Percentiles rank a stretch among this genome's conserved stretches.
phyloP scores from a whole-genome alignment of 2,329 filamentous ascomycete species.

The Alternaria panax region DNA sequence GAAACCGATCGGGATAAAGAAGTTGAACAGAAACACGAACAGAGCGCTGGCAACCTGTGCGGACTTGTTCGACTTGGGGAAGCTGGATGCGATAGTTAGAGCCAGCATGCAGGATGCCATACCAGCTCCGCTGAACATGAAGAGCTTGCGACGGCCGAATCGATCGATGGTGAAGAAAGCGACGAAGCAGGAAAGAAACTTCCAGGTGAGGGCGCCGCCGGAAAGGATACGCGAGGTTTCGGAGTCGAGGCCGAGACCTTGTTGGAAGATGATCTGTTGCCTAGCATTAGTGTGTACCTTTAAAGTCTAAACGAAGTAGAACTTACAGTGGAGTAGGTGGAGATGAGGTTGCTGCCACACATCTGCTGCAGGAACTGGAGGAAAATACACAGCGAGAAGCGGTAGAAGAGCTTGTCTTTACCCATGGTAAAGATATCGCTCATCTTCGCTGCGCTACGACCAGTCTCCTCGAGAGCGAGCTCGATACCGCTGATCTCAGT shows the following conservation, averaged over 20 bases:
- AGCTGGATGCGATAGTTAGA: slow-evolving; percentile 61
- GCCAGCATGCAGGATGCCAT: slow-evolving; percentile 65
- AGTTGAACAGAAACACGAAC: slow-evolving; percentile 68
- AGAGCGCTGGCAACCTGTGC: slow-evolving; percentile 62
- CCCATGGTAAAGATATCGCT: slow-evolving; percentile 60
- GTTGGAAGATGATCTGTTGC: slow-evolving; percentile 52
- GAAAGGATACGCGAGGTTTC: slow-evolving; percentile 67
- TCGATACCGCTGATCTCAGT: slow-evolving; percentile 68
- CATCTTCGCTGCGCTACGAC: slow-evolving; percentile 69
- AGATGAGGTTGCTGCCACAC: slow-evolving; percentile 59
- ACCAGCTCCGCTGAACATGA: slow-evolving; percentile 61
- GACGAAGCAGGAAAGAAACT: slow-evolving; percentile 65
- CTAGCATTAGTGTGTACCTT: not conserved
- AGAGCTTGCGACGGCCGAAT: slow-evolving; percentile 68
- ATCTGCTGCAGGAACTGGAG: slow-evolving; percentile 62
- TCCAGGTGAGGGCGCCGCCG: slow-evolving; percentile 66
- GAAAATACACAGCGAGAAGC: slow-evolving; percentile 59
- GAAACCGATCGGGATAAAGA: slow-evolving; percentile 67
- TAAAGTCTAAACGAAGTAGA: slow-evolving; percentile 50
- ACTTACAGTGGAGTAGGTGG: slow-evolving; percentile 58
- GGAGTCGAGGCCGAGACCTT: slow-evolving; percentile 52
- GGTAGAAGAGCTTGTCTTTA: slow-evolving; percentile 70
- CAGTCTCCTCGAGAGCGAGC: slow-evolving; percentile 59
- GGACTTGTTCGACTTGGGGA: slow-evolving; percentile 54
- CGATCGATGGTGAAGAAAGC: slow-evolving; percentile 75